These are phyloP conservation scores for Didymella segeticola DNA, from an alignment of 2,329 filamentous ascomycete genomes.

Conservation along the genomic window DNA sequence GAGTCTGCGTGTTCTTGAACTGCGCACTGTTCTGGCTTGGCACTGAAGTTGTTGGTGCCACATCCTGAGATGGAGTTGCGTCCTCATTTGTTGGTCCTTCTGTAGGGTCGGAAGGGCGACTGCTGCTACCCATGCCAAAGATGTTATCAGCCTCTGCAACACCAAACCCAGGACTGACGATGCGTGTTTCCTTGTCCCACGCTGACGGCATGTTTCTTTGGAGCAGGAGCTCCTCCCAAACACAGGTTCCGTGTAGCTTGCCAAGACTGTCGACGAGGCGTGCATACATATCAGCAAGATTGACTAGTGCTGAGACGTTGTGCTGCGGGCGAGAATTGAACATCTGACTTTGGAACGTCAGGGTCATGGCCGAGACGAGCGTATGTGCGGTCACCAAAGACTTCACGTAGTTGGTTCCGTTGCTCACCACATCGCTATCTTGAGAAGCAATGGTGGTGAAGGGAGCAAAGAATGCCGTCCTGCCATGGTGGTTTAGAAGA, in stretches of 20 bases:
- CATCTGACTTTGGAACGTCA: constrained; percentile 71
- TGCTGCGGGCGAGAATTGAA: constrained; percentile 68
- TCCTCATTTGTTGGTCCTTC: constrained; percentile 26
- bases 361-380: constrained; percentile 75
- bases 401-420: constrained; percentile 80
- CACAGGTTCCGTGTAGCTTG: constrained; percentile 76
- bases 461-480: constrained; percentile 71
- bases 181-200: constrained; percentile 61
- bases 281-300: constrained; percentile 83
- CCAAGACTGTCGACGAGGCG: constrained; percentile 77
- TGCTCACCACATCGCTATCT: constrained; percentile 51
- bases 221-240: constrained; percentile 84
- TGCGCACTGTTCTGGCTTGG: constrained; percentile 46
- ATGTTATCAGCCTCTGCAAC: constrained; percentile 50
- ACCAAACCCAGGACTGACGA: constrained; percentile 49
- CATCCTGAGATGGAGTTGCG: constrained; percentile 17
- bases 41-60: constrained; percentile 9
- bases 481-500: constrained; percentile 63
- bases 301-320: constrained; percentile 75
- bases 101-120: constrained; percentile 23
- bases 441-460: constrained; percentile 54
- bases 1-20: constrained; percentile 78
- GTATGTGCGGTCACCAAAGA: constrained; percentile 78
- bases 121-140: constrained; percentile 42
- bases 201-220: constrained; percentile 74